Percentiles rank a stretch among this genome's conserved stretches.
phyloP scores from a whole-genome alignment of 148 eudicot species.

The Dysphania ambrosioides region DNA sequence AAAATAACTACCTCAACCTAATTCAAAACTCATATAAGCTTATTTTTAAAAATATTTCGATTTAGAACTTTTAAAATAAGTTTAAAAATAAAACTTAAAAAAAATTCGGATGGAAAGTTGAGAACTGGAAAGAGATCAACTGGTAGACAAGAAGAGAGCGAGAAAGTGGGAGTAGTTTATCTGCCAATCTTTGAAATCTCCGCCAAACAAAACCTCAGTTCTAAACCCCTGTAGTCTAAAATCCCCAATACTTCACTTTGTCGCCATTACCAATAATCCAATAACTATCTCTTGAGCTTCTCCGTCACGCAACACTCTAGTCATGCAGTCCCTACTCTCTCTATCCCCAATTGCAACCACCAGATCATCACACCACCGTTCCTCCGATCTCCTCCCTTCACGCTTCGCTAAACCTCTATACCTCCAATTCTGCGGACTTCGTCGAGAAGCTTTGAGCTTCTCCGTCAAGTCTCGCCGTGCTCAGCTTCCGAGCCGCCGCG shows the following conservation, averaged over 20 bases:
- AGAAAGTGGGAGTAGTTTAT: conserved; percentile 24
- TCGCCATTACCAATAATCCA: not conserved
- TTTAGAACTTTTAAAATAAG: too few species aligned
- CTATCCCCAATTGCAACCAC: conserved; percentile 34
- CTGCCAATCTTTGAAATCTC: conserved; percentile 49
- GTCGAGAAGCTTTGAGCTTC: conserved; percentile 42
- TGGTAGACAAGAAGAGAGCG: too few species aligned
- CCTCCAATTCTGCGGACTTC: conserved; percentile 78
- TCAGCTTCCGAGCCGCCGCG: conserved; percentile 13
- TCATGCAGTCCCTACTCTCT: conserved; percentile 73
- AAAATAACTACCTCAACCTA: too few species aligned
- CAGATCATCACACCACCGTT: conserved; percentile 35
- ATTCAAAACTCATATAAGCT: too few species aligned
- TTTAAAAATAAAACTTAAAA: too few species aligned
- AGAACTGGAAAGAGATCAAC: too few species aligned
- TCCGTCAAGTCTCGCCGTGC: conserved; percentile 30
- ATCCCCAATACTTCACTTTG: not conserved
- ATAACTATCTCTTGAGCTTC: conserved; percentile 5
- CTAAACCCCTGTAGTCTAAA: conserved; percentile 37
- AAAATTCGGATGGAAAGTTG: too few species aligned
- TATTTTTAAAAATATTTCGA: too few species aligned
- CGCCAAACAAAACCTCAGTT: conserved; percentile 34
- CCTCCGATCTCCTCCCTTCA: conserved; percentile 9
- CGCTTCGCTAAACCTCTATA: conserved; percentile 21
- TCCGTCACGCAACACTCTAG: conserved; percentile 26